Percentiles rank a stretch among this genome's conserved stretches.
Conservation (phyloP, 495 filamentous ascomycete species). For the Penicillium tannophilum region DNA sequence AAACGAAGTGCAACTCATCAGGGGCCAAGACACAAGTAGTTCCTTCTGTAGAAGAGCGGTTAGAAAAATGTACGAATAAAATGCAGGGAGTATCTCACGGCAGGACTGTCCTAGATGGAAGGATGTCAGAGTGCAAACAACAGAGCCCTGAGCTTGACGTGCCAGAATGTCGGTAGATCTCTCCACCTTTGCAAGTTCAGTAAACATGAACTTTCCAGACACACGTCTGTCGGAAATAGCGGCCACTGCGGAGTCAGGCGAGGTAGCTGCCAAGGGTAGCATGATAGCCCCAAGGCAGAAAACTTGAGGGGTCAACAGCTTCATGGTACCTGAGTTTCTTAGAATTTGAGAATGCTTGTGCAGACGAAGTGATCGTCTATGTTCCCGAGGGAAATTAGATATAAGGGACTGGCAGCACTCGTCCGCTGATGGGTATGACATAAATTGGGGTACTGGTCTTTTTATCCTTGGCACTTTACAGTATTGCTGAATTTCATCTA, state of each 20-base stretch:
- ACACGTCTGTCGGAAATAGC: not conserved
- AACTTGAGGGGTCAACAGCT: not conserved
- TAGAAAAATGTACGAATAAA: not conserved
- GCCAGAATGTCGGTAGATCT: not conserved
- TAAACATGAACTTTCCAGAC: not conserved
- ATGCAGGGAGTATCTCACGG: not conserved
- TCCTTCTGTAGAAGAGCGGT: not conserved
- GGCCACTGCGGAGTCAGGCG: not conserved
- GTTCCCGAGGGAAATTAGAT: not conserved
- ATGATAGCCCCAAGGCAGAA: not conserved
- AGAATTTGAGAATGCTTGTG: not conserved
- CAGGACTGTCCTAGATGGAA: not conserved
- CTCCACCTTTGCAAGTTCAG: not conserved
- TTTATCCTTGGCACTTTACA: not conserved
- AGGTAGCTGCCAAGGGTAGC: not conserved
- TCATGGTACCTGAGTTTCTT: not conserved
- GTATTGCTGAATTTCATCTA: too few species aligned
- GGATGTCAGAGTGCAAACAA: not conserved
- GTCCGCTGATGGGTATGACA: not conserved
- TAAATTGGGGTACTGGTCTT: not conserved
- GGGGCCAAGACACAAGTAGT: slow-evolving; percentile 4
- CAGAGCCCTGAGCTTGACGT: not conserved
- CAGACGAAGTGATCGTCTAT: not conserved
- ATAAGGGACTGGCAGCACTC: not conserved
- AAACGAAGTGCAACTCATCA: slow-evolving; percentile 8